Evolutionary conservation across 257 asterid species (phyloP), one percentile per base, ranked within the genome.

Genomic region (Scutellaria galericulata): DNA sequence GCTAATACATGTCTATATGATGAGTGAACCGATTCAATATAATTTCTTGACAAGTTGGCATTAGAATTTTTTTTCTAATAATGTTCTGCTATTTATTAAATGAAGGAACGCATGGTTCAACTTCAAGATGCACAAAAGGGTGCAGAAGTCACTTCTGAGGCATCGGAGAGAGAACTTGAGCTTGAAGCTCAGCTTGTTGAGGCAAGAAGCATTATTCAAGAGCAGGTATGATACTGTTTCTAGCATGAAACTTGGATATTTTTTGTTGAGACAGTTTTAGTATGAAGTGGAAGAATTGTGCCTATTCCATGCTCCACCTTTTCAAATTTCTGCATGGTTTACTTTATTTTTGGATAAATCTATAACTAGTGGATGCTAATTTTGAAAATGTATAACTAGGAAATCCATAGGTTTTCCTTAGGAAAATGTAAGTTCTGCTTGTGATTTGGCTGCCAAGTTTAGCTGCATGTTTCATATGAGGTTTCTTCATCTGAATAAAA

Each of bases 151-250:
- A 86, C 92, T 64, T 83, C 97, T 46, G 99, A 95, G 60, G 99
- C 80, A 66, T 80, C 99, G 15, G 99, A 95, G 87, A 87, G 98
- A 90, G 99, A 95, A 78, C 96, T 95, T 58, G 99, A 95, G 83
- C 87, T 95, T 68, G 99, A 95, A 87, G 99, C 99, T 81, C 98
- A 94, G 83, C 97, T 94, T 59, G 99, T 91, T 12, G 99, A 94
- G 89, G 99, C 99, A 70, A 89, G 95, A 86, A 92, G 91, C 87
- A 95, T 95, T 77, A 92, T 95, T 79, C 97, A 95, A 84, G 99
- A 92, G 85, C 99, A 95, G 97, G 99, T 94, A 80, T 62, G 15
- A 14, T 67, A 44, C 9, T 15, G 35, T 75, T 68, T 22, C 27
- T 9, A 72, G 80, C 77, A 87, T 2, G 37, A 2, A 40, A 42